Evolutionary conservation across 495 filamentous ascomycete species (phyloP), one percentile per base, ranked within the genome.

Genomic region (Delitschia confertaspora): DNA sequence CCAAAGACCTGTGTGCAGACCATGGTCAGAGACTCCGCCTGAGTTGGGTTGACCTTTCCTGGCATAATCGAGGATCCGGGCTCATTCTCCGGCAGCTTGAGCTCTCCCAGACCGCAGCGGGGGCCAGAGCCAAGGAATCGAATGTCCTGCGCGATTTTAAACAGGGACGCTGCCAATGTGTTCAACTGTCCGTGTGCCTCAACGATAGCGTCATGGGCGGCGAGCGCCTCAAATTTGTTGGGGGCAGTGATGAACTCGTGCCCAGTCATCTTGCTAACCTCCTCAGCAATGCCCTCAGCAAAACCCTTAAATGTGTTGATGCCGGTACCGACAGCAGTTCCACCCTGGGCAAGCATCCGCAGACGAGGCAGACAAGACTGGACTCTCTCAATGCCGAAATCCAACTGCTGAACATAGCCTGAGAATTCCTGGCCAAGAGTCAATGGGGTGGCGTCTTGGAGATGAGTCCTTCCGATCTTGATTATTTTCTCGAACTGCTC

Each of bases 141-240:
- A 58, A 98, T 83, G 60, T 98, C 91, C 69, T 98, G 88, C 21
- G 93, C 91, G 54, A 98, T 95, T 73, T 98, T 98, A 79, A 86
- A 93, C 29, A 98, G 77, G 13, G 88, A 95, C 44, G 71, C 69
- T 13, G 93, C 88, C 24, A 98, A 76, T 14, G 91, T 96, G 71
- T 96, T 96, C 36, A 98, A 76, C 38, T 84, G 78, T 26, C 93
- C 91, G 34, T 78, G 83, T 30, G 91, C 91, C 69, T 95, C 88
- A 38, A 96, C 87, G 55, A 95, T 78, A 45, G 91, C 84, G 60
- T 98, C 91, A 67, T 98, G 91, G 30, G 91, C 85, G 40, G 93
- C 93, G n/a, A 98, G 79, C 4, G 91, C 80, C 69, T 98, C 91
- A 60, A 98, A 98, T 71, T 98, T 98, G 78, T 98, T 98, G 42